phyloP scores from a whole-genome alignment of 2,329 filamentous ascomycete genomes.

The Aspergillus phoenicis region DNA sequence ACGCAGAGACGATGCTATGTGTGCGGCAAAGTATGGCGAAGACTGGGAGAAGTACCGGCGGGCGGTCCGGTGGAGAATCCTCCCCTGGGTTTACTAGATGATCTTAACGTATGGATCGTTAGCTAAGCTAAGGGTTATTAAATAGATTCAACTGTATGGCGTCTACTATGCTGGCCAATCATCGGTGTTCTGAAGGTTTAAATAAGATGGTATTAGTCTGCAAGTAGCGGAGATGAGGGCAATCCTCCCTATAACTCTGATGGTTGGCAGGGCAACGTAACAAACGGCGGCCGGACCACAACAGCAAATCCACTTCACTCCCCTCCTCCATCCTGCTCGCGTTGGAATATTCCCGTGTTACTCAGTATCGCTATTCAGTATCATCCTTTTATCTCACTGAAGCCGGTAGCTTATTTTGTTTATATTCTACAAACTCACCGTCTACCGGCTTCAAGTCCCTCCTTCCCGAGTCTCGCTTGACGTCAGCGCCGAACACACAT shows the following conservation, averaged over 20 bases:
- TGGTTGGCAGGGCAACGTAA: conserved; percentile 1
- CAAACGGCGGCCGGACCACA: background rate
- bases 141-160: too few relatives aligned
- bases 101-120: too few relatives aligned
- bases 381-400: background rate
- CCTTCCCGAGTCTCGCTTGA: background rate
- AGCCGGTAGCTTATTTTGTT: background rate
- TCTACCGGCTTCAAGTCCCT: background rate
- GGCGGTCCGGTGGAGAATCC: conserved; percentile 74
- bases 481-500: conserved; percentile 1
- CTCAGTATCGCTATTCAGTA: background rate
- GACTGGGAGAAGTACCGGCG: conserved; percentile 86
- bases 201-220: too few relatives aligned
- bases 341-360: background rate
- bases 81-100: conserved; percentile 74
- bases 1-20: conserved; percentile 82
- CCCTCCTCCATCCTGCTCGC: background rate
- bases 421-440: background rate
- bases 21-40: conserved; percentile 79
- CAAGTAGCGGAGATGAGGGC: too few relatives aligned
- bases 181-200: too few relatives aligned
- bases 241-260: background rate
- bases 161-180: too few relatives aligned
- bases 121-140: too few relatives aligned
- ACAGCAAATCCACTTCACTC: background rate